phyloP scores from a whole-genome alignment of 176 grass and related monocot genomes.

The Pontederia paniculata region DNA sequence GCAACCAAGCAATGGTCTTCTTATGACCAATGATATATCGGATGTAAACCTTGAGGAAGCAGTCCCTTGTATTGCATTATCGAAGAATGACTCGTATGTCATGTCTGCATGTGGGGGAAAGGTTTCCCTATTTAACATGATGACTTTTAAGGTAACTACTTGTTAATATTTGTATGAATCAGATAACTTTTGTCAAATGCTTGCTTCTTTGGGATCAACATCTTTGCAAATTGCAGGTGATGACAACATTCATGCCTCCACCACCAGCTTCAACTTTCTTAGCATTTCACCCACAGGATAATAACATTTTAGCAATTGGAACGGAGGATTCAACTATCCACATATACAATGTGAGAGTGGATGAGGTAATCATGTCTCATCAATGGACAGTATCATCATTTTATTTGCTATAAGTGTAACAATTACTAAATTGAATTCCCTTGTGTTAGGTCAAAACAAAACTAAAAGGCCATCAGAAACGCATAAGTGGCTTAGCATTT shows the following conservation, averaged over 20 bases:
- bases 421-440: constrained; percentile 14
- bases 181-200: too few relatives aligned
- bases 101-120: constrained; percentile 99
- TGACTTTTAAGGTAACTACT: constrained; percentile 74
- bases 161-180: too few relatives aligned
- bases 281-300: constrained; percentile 94
- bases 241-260: constrained; percentile 93
- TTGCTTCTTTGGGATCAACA: too few relatives aligned
- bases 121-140: constrained; percentile 98
- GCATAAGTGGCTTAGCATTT: constrained; percentile 83
- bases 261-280: constrained; percentile 89
- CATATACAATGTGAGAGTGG: constrained; percentile 98
- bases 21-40: constrained; percentile 83
- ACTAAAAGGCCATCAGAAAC: constrained; percentile 91
- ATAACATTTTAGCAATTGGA: constrained; percentile 98
- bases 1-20: constrained; percentile 83
- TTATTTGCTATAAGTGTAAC: constrained; percentile 20
- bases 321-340: constrained; percentile 99
- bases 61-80: constrained; percentile 88
- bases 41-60: constrained; percentile 59
- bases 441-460: constrained; percentile 67
- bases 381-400: neutral
- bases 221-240: constrained; percentile 38
- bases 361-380: constrained; percentile 42
- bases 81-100: constrained; percentile 96